Base-by-base conservation (phyloP, 257 asterid species). In the Gynochthodes officinalis region DNA sequence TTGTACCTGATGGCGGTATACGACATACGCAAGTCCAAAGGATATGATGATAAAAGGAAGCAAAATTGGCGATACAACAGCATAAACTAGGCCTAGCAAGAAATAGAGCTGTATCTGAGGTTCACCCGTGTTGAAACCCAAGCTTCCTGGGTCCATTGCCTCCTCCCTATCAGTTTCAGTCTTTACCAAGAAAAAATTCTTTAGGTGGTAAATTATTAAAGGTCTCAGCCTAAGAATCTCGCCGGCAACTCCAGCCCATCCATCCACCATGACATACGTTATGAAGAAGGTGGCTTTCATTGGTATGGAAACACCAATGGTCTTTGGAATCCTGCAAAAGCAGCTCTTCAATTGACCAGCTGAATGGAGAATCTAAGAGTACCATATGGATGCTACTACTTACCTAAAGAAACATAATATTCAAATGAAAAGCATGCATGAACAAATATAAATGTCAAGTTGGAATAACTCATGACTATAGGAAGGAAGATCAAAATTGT, bases 221-320 rank as follows among this genome's bases (percentile, higher is more conserved):
- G 97, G 97, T 76, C 83, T 93, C 82, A 93, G 67, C 73, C 97
- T 82, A 50, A 93, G 83, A 72, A 90, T 90, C 83, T 93, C 98
- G 55, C 93, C 98, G 0, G 97, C 98, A 43, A 89, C 84, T 75
- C 97, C 98, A 69, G 97, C 96, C 98, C 98, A 90, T 72, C 98
- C 98, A 64, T 93, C 98, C 72, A 93, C 87, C 97, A 92, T 93
- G 74, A 89, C 82, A 62, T 93, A 93, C 32, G 98, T 89, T 67
- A 93, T 90, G 72, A 92, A 92, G 88, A 92, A 92, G 44, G 97
- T 87, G 49, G 97, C 98, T 81, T 90, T 92, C 98, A 90, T 89
- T 19, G 98, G 98, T 76, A 93, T 90, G 49, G 96, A 96, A 27
- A 85, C 92, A 67, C 98, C 97, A 40, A 93, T 80, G 72, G 87